Conservation (phyloP, 2,329 filamentous ascomycete genomes). For the Trichoderma gracile region DNA sequence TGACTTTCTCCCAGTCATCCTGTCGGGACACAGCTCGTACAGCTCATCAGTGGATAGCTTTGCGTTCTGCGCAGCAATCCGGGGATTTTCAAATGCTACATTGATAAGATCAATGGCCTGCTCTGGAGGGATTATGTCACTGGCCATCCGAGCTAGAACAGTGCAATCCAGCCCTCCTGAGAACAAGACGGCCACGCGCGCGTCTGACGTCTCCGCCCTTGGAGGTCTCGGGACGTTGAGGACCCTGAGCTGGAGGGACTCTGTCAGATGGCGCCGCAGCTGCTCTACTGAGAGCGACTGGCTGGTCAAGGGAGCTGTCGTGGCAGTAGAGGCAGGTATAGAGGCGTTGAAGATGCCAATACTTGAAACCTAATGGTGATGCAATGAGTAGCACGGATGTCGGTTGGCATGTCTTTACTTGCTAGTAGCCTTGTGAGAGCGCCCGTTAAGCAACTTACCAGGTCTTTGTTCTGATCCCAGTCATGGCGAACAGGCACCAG, state of each 20-base stretch:
- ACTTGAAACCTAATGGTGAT: slow-evolving; percentile 49
- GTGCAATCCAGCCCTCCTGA: slow-evolving; percentile 95
- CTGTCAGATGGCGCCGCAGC: slow-evolving; percentile 56
- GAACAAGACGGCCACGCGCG: slow-evolving; percentile 77
- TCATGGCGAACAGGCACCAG: slow-evolving; percentile 33
- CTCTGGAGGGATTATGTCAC: slow-evolving; percentile 68
- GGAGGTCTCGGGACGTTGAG: slow-evolving; percentile 64
- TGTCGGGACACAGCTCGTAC: slow-evolving; percentile 87
- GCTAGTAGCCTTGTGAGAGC: neutral
- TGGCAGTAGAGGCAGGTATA: slow-evolving; percentile 40
- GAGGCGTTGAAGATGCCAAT: slow-evolving; percentile 55
- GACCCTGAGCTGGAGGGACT: slow-evolving; percentile 66
- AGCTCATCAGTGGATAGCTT: slow-evolving; percentile 40
- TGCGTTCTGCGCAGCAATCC: slow-evolving; percentile 60
- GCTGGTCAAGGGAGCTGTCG: slow-evolving; percentile 26
- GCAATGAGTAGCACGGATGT: slow-evolving; percentile 45
- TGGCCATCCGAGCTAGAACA: slow-evolving; percentile 74
- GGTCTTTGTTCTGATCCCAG: slow-evolving; percentile 41
- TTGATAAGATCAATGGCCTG: slow-evolving; percentile 87
- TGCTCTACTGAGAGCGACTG: slow-evolving; percentile 52
- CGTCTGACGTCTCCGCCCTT: slow-evolving; percentile 38
- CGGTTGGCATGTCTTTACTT: neutral
- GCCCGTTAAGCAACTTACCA: slow-evolving; percentile 46
- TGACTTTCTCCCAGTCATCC: slow-evolving; percentile 79
- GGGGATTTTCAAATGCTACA: slow-evolving; percentile 94